phyloP scores from a whole-genome alignment of 139 green algal species.

The Mesotaenium endlicherianum region DNA sequence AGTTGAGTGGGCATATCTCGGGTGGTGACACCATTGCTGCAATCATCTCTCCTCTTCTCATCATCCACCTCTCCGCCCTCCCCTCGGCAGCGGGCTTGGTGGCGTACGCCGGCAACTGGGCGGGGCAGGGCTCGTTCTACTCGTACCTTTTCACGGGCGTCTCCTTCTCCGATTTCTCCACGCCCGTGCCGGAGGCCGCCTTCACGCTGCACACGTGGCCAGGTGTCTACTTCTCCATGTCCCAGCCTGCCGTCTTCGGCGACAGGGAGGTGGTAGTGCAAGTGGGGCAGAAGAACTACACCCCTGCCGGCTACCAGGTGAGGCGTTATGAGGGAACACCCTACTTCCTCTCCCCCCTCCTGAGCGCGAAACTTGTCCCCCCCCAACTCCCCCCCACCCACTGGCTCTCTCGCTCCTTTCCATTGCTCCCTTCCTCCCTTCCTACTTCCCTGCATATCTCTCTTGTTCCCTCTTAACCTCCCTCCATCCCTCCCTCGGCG shows the following conservation, averaged over 20 bases:
- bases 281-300: background rate
- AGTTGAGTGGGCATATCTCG: background rate
- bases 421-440: background rate
- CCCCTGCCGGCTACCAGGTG: background rate
- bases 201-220: background rate
- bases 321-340: too few species aligned
- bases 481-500: background rate
- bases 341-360: too few species aligned
- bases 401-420: background rate
- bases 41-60: background rate
- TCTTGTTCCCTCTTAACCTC: background rate
- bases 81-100: background rate
- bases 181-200: background rate
- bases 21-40: background rate
- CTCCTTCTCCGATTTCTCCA: background rate
- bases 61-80: background rate
- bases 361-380: too few species aligned
- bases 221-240: conserved; percentile 5
- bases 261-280: background rate
- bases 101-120: conserved; percentile 15
- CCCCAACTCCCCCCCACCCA: too few species aligned
- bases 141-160: background rate
- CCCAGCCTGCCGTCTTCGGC: background rate
- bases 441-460: background rate
- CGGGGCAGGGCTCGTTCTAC: background rate